A percentile compares a stretch with the other conserved stretches of the same genome.
phyloP scores from a whole-genome alignment of 1,284 basidiomycete genomes.

The Boletus calvinii region DNA sequence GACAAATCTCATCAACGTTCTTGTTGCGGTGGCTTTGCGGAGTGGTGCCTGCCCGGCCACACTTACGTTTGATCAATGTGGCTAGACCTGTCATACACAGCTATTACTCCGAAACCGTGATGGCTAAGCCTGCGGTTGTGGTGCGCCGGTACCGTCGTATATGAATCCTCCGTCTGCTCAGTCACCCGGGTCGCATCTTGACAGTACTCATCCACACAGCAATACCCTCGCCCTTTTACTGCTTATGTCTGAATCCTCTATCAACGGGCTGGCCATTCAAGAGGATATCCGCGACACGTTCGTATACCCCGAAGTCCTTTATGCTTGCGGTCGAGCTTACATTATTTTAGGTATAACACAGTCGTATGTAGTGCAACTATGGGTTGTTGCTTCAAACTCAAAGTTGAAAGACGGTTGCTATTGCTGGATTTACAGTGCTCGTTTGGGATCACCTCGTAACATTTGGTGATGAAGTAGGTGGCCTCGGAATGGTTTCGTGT shows the following conservation, averaged over 20 bases:
- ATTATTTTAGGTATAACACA: slow-evolving; percentile 14
- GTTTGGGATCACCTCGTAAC: slow-evolving; percentile 49
- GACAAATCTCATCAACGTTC: no score
- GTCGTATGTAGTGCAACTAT: slow-evolving; percentile 9
- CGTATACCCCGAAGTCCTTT: background rate
- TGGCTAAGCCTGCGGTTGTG: background rate
- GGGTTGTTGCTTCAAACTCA: background rate
- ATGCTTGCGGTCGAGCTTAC: background rate
- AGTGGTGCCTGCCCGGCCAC: no score
- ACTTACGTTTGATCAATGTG: no score
- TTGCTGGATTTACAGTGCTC: slow-evolving; percentile 41
- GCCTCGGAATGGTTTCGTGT: background rate
- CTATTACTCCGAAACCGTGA: background rate
- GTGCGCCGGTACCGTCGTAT: background rate
- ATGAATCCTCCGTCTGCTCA: background rate
- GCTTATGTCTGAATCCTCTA: slow-evolving; percentile 4
- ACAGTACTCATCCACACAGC: background rate
- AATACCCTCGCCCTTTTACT: background rate
- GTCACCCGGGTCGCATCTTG: background rate
- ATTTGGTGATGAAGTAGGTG: slow-evolving; percentile 40
- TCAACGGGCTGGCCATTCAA: background rate
- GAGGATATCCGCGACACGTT: slow-evolving; percentile 6
- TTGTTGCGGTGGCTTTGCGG: no score
- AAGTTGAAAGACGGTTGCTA: slow-evolving; percentile 39
- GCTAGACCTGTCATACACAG: no score